Evolutionary conservation across 2,329 filamentous ascomycete genomes (phyloP), one percentile per base, ranked within the genome.

Genomic region (Immersiporthe knoxdaviesiana): DNA sequence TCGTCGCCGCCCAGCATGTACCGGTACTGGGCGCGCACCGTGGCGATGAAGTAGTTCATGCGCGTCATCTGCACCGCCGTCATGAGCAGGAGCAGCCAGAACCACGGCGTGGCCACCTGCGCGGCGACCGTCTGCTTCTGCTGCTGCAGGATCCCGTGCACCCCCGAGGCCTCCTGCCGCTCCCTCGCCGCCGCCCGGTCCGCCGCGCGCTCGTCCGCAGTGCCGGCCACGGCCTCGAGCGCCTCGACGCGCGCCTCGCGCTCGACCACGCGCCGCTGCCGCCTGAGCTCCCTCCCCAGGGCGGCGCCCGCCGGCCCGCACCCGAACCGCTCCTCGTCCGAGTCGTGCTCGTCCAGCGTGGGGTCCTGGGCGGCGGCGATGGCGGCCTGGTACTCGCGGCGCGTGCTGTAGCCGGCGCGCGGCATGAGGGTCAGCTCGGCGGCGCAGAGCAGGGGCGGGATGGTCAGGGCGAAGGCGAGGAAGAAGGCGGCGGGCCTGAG

Each of bases 101-200:
- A 93, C 90, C 91, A 93, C 0, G 87, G 87, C 1, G 88, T 88
- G 41, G 80, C 78, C 77, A 93, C 91, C 78, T 94, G 91, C 69
- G 86, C 78, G 6, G 84, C 76, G 0, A 90, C 89, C 1, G 89
- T 85, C 62, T n/a, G 6, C 44, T n/a, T 18, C 18, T 47, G 18
- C 7, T 89, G 90, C 73, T 94, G 91, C 61, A 94, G 81, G 1
- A 88, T 88, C 12, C 91, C 91, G 89, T 90, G 93, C 10, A 93
- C 88, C 2, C 90, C 90, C 8, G 86, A 89, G 0, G 81, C 81
- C 50, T 84, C 80, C 39, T 89, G 87, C 65, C 88, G 87, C 70
- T 85, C 84, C 5, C 60, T 39, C 0, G 61, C 64, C 72, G 89
- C 87, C 71, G 90, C 86, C 37, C 81, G 76, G 62, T 84, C 82